phyloP scores from a whole-genome alignment of 164 flowering plant genomes.

The Tetracentron sinense region DNA sequence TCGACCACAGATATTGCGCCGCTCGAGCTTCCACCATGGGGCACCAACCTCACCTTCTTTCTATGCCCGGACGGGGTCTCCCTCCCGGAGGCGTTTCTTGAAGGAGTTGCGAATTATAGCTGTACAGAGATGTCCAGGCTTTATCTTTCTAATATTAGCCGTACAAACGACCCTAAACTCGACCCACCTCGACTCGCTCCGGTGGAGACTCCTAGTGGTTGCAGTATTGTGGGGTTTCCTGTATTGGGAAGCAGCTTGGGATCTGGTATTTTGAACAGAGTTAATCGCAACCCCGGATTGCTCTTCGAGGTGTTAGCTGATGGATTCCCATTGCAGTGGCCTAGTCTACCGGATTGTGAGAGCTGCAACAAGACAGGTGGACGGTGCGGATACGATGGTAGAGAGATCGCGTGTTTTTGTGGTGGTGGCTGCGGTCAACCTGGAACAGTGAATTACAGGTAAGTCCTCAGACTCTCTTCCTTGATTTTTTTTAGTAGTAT shows the following conservation, averaged over 20 bases:
- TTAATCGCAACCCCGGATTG: not conserved
- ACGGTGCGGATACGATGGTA: slow-evolving; percentile 6
- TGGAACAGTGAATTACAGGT: no score
- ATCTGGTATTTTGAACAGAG: not conserved
- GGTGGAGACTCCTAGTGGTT: not conserved
- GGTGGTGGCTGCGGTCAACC: no score
- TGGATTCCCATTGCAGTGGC: not conserved
- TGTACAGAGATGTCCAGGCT: not conserved
- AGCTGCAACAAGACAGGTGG: not conserved
- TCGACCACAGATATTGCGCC: not conserved
- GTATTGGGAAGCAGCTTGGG: not conserved
- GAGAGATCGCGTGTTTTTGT: not conserved
- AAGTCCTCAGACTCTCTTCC: no score
- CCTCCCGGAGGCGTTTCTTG: not conserved
- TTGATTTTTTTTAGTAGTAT: no score
- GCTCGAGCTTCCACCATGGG: not conserved
- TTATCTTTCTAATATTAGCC: not conserved
- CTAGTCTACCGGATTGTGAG: not conserved
- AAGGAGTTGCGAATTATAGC: not conserved
- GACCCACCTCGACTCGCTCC: not conserved
- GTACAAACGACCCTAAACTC: not conserved
- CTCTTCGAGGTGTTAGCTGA: not conserved
- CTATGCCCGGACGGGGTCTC: not conserved
- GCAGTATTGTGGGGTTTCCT: not conserved
- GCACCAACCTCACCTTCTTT: slow-evolving; percentile 1